Percentiles rank a stretch among this genome's conserved stretches.
These are phyloP conservation scores for Suillus subalutaceus DNA, from an alignment of 768 basidiomycete genomes.

Conservation along the genomic window DNA sequence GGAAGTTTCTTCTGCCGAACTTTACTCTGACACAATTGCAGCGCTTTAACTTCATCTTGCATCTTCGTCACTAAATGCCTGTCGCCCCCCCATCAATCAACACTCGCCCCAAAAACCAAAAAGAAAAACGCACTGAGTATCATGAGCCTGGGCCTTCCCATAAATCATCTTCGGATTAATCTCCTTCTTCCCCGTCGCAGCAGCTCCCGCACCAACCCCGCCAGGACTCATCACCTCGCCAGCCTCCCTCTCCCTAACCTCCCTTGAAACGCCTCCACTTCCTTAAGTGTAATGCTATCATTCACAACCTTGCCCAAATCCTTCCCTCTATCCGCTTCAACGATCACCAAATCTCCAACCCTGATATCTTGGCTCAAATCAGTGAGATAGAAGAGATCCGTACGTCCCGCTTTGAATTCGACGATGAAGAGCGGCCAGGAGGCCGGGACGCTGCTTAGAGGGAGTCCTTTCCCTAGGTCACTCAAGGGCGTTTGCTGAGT, in stretches of 20 bases:
- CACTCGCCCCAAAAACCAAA: background rate
- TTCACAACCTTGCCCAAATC: conserved; percentile 93
- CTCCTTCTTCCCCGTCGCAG: conserved; percentile 70
- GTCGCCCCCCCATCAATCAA: conserved; percentile 16
- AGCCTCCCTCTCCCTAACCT: conserved; percentile 64
- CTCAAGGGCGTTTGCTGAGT: conserved; percentile 31
- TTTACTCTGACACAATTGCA: conserved; percentile 89
- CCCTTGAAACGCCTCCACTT: conserved; percentile 91
- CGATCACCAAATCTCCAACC: conserved; percentile 91
- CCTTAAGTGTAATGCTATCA: conserved; percentile 84
- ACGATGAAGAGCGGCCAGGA: conserved; percentile 94
- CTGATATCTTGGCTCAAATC: conserved; percentile 67
- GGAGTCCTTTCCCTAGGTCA: conserved; percentile 88
- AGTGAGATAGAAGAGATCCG: conserved; percentile 90
- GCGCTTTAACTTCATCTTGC: conserved; percentile 90
- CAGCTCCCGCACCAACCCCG: conserved; percentile 36
- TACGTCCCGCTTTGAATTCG: conserved; percentile 96
- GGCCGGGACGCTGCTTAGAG: conserved; percentile 78
- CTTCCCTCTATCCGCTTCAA: conserved; percentile 94
- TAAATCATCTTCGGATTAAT: conserved; percentile 98
- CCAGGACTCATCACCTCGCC: conserved; percentile 49
- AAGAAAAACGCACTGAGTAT: conserved; percentile 66
- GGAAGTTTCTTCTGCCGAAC: conserved; percentile 92
- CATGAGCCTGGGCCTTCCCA: conserved; percentile 79
- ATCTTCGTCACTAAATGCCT: conserved; percentile 81